These are phyloP conservation scores for Colletotrichum sp. DNA, from an alignment of 2,329 filamentous ascomycete species.

Conservation along the genomic window DNA sequence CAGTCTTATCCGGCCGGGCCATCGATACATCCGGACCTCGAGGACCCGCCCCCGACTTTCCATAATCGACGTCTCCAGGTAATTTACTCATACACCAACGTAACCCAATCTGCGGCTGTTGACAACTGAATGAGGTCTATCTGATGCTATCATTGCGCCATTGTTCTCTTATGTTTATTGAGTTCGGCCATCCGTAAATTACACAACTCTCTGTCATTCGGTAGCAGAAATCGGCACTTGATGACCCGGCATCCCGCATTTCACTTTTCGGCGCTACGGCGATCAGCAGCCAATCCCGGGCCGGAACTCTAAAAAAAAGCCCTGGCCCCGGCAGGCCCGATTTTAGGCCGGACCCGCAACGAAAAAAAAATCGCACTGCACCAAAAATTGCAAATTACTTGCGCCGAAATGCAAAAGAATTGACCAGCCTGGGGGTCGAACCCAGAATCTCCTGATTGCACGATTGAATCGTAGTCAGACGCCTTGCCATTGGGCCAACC, in stretches of 20 bases:
- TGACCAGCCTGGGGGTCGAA: slow-evolving; percentile 22
- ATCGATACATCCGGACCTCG: not conserved
- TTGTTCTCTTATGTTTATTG: not conserved
- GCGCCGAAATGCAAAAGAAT: not conserved
- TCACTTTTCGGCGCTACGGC: not conserved
- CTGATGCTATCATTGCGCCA: not conserved
- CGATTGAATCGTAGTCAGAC: slow-evolving; percentile 41
- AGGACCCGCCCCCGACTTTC: not conserved
- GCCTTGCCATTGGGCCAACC: slow-evolving; percentile 45
- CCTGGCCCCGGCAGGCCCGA: not conserved
- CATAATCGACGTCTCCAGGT: not conserved
- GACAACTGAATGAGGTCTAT: not conserved
- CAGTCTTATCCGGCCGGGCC: not conserved
- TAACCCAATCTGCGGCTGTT: not conserved
- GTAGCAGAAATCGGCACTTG: not conserved
- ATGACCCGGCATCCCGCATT: not conserved
- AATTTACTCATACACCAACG: not conserved
- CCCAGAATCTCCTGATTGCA: slow-evolving; percentile 21
- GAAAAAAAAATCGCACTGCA: not conserved
- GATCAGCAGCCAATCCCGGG: not conserved
- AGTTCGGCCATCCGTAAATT: not conserved
- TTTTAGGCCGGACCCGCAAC: not conserved
- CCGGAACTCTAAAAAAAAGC: not conserved
- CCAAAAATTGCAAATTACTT: not conserved
- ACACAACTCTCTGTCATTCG: not conserved